phyloP scores from a whole-genome alignment of 1,284 basidiomycete species.

The Mycena citricolor region DNA sequence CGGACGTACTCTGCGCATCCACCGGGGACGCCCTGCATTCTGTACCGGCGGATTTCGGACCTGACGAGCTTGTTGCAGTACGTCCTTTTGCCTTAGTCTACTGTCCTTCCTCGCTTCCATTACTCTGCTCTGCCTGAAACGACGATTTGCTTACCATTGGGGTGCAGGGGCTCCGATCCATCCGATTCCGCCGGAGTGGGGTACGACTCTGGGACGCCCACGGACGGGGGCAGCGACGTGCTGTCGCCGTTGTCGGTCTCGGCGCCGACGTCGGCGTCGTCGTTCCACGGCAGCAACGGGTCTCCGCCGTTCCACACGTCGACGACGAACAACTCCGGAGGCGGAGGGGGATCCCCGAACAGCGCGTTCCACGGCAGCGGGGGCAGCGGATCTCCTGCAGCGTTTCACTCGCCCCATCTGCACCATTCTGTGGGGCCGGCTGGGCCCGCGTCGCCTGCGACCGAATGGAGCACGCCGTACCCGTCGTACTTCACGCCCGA shows the following conservation, averaged over 20 bases:
- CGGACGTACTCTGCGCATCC: conserved; percentile 63
- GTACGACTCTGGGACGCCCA: conserved; percentile 34
- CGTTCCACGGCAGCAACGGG: conserved; percentile 21
- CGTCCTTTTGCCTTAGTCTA: conserved; percentile 35
- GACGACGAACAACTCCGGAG: background rate
- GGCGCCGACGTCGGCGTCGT: too few species aligned
- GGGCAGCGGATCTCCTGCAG: conserved; percentile 1
- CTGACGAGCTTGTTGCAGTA: conserved; percentile 67
- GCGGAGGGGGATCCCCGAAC: background rate
- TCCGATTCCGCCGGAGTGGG: conserved; percentile 20
- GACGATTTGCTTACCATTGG: too few species aligned
- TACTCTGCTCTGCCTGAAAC: background rate
- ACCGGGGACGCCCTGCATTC: conserved; percentile 49
- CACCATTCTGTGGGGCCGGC: background rate
- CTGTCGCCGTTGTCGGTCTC: too few species aligned
- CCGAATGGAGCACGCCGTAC: too few species aligned
- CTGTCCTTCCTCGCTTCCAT: too few species aligned
- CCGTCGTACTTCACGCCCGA: too few species aligned
- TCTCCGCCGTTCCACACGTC: too few species aligned
- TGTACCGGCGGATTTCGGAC: conserved; percentile 61
- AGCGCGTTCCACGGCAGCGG: too few species aligned
- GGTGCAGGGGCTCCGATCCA: background rate
- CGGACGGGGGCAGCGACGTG: too few species aligned
- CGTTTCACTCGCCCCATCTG: background rate
- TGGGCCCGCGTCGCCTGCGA: background rate